Base-by-base conservation (phyloP, 805 yeast genomes). In the Metschnikowia matae region DNA sequence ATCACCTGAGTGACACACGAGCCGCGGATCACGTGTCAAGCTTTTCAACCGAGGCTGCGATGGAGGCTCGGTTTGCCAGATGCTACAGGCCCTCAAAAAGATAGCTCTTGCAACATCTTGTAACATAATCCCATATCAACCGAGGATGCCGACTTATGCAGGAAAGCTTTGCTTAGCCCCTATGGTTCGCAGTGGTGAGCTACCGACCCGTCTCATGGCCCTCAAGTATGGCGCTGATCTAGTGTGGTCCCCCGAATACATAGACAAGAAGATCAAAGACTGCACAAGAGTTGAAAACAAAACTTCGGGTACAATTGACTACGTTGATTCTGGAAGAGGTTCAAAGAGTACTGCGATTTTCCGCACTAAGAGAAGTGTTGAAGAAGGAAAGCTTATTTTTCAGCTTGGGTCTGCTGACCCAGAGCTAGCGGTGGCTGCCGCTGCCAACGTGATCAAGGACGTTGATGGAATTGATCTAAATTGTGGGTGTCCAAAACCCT, bases 401-500 rank as follows among this genome's bases (percentile, higher is more conserved):
- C 99, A 94, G 68, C 75, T 94, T 72, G 99, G 99, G 14, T 85
- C 97, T 0, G 78, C 96, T 0, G 78, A 83, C 54, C 83, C 98
- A 0, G 85, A 82, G 0, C 68, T 90, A 18, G 99, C 99, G 0
- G 96, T 90, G 1, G 73, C 85, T 53, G 99, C 97, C 1, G 97
- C 96, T 0, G 70, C 78, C 48, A 75, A 84, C 40, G 87, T 94
- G 3, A 89, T 91, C 7, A 62, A 74, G 1, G 98, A 94, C 66
- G 98, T 94, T 2, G 90, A 82, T 55, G 98, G 96, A 7, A 86
- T 94, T 4, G 99, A 94, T 64, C 77, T 94, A 51, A 94, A 94
- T 66, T 89, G 96, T 29, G 99, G 99, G 4, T 94, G 99, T 69
- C 99, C 99, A 3, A 94, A 92, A 65, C 97, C 90, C 58, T 94